Evolutionary conservation across 2,329 filamentous ascomycete species (phyloP), one percentile per base, ranked within the genome.

Genomic region (Fusarium albosuccineum): DNA sequence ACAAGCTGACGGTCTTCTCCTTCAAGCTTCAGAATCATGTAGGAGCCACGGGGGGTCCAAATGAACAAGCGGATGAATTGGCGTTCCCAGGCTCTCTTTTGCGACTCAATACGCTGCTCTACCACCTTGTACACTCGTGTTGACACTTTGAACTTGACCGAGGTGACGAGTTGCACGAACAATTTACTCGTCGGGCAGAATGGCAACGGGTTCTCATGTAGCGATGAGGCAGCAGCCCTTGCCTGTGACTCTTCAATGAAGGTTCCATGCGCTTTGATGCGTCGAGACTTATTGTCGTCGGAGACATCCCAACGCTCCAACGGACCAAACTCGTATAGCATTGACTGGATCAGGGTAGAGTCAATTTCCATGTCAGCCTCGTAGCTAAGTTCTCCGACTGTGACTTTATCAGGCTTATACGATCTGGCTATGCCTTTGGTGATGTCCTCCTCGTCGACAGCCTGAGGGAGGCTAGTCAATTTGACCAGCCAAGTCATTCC

Each of bases 231-330:
- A 2, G 78, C 80, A 10, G 76, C 63, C 59, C 66, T 70, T 0
- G 81, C 82, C 42, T 80, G 75, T 0, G 70, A 69, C 55, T 81
- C 79, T 3, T 79, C 68, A 5, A 70, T 26, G 52, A 83, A 85
- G 6, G 73, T 71, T 4, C 77, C 81, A 22, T 71, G 74, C 1
- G 76, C 81, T 65, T 81, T 81, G 27, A 78, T 58, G 4, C 80
- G 75, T 62, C 78, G 80, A 8, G 74, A 73, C 6, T 63, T 54
- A 8, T 60, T 50, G 10, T 70, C 62, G 2, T 59, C 51, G 2
- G 60, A 67, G 11, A 72, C 58, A 30, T 77, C 72, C 74, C 77
- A 79, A 49, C 68, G 75, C 61, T 80, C 77, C 3, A 82, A 54
- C 0, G 73, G 70, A 0, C 79, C 80, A 16, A 76, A 57, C 3